Evolutionary conservation across 1,139 yeast genomes (phyloP).

Genomic region (Saccharomyces hybrid): DNA sequence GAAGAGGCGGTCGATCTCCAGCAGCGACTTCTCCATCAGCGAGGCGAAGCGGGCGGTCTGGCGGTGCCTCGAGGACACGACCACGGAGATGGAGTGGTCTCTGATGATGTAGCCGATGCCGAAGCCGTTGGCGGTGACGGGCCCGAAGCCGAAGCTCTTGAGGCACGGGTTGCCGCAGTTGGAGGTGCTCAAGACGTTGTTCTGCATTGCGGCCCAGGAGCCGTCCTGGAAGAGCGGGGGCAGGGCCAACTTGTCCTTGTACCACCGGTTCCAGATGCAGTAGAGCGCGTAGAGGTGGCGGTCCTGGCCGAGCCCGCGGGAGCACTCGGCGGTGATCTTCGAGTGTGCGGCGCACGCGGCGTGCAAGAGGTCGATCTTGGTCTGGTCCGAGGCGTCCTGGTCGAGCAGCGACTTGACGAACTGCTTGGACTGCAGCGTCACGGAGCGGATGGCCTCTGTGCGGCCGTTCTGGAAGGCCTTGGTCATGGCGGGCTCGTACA

Average conservation of each 20-base stretch:
- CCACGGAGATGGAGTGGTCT: slow-evolving; percentile 73
- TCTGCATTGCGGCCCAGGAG: slow-evolving; percentile 66
- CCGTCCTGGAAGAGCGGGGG: slow-evolving; percentile 69
- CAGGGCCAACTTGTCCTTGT: slow-evolving; percentile 39
- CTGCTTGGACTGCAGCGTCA: slow-evolving; percentile 67
- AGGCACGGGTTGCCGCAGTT: slow-evolving; percentile 82
- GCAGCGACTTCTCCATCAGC: slow-evolving; percentile 25
- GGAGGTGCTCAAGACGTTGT: slow-evolving; percentile 57
- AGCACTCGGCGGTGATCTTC: slow-evolving; percentile 56
- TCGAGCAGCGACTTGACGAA: slow-evolving; percentile 84
- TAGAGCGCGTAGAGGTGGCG: slow-evolving; percentile 82
- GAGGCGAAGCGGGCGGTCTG: slow-evolving; percentile 72
- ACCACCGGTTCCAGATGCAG: slow-evolving; percentile 77
- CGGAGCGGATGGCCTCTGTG: slow-evolving; percentile 85
- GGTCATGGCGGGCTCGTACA: slow-evolving; percentile 96
- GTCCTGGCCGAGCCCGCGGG: slow-evolving; percentile 80
- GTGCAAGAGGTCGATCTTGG: slow-evolving; percentile 53
- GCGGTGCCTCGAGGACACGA: slow-evolving; percentile 84
- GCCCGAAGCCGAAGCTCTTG: slow-evolving; percentile 87
- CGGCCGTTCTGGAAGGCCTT: slow-evolving; percentile 83
- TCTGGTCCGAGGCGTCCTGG: slow-evolving; percentile 47
- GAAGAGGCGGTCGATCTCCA: slow-evolving; percentile 25
- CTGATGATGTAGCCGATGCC: slow-evolving; percentile 89
- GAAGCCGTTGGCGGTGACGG: slow-evolving; percentile 81
- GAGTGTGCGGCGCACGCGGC: slow-evolving; percentile 68